Evolutionary conservation across 2,329 filamentous ascomycete species (phyloP).

Genomic region (Huntiella decipiens): DNA sequence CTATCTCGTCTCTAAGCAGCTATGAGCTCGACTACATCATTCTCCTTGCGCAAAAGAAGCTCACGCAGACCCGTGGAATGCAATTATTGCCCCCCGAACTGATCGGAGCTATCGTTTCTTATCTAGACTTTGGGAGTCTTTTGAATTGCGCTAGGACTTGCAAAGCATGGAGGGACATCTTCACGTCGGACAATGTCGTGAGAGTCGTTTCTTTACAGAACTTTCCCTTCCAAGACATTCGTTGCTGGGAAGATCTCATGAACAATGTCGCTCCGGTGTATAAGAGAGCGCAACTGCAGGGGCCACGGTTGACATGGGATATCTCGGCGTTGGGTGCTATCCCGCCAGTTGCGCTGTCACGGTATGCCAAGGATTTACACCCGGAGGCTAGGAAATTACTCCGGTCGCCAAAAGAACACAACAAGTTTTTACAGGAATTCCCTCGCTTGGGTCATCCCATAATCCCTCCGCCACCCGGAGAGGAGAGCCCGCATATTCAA

Average conservation of each 20-base stretch:
- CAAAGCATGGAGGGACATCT: neutral
- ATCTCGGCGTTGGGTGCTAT: neutral
- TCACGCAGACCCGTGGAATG: neutral
- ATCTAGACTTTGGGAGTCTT: neutral
- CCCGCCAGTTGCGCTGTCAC: neutral
- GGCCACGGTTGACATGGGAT: neutral
- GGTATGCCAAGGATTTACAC: too few species aligned
- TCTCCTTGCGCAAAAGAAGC: neutral
- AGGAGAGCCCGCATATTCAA: too few species aligned
- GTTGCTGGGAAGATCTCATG: neutral
- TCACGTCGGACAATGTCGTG: neutral
- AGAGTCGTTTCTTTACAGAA: neutral
- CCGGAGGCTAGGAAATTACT: too few species aligned
- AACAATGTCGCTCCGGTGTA: neutral
- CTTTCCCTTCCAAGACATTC: conserved; percentile 1
- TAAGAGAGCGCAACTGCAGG: too few species aligned
- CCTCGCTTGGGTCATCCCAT: too few species aligned
- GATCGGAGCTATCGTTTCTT: neutral
- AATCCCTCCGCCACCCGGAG: too few species aligned
- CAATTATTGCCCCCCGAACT: neutral
- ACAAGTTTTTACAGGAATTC: too few species aligned
- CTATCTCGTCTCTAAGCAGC: neutral
- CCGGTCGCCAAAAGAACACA: too few species aligned
- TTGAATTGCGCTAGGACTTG: neutral
- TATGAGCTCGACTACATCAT: neutral